phyloP scores from a whole-genome alignment of 495 filamentous ascomycete genomes.

The Aspergillus avenaceus region DNA sequence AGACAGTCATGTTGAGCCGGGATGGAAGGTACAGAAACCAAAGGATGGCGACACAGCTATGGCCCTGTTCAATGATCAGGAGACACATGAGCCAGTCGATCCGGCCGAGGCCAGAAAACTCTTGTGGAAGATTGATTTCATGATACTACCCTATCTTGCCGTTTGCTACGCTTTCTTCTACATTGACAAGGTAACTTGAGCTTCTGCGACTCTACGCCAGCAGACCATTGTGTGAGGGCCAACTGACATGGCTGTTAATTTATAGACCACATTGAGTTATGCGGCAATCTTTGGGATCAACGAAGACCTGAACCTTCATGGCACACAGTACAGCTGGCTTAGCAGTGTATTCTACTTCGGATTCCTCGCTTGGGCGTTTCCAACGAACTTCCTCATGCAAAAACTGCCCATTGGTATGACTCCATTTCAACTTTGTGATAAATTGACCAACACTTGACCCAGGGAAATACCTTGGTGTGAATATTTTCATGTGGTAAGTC shows the following conservation, averaged over 20 bases:
- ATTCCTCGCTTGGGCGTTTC: conserved; percentile 48
- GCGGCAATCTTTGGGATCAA: conserved; percentile 56
- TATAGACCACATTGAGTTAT: conserved; percentile 53
- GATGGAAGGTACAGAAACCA: conserved; percentile 25
- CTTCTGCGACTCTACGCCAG: not conserved
- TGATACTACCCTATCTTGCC: conserved; percentile 47
- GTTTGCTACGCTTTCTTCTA: conserved; percentile 61
- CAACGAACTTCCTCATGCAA: conserved; percentile 53
- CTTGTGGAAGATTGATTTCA: conserved; percentile 53
- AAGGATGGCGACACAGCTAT: conserved; percentile 43
- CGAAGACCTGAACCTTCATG: conserved; percentile 42
- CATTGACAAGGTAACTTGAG: conserved; percentile 44
- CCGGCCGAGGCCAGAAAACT: conserved; percentile 45
- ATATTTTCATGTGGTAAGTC: conserved; percentile 55
- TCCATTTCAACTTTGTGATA: no score
- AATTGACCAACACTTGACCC: no score
- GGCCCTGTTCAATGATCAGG: conserved; percentile 39
- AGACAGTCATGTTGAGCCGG: conserved; percentile 15
- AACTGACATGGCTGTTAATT: conserved; percentile 11
- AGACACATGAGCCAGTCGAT: conserved; percentile 44
- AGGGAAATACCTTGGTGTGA: conserved; percentile 54
- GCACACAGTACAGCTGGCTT: conserved; percentile 48
- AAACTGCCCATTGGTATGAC: conserved; percentile 49
- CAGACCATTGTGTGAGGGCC: not conserved
- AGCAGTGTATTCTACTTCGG: conserved; percentile 48